phyloP scores from a whole-genome alignment of 1,284 basidiomycete genomes.

The Naganishia sp. region DNA sequence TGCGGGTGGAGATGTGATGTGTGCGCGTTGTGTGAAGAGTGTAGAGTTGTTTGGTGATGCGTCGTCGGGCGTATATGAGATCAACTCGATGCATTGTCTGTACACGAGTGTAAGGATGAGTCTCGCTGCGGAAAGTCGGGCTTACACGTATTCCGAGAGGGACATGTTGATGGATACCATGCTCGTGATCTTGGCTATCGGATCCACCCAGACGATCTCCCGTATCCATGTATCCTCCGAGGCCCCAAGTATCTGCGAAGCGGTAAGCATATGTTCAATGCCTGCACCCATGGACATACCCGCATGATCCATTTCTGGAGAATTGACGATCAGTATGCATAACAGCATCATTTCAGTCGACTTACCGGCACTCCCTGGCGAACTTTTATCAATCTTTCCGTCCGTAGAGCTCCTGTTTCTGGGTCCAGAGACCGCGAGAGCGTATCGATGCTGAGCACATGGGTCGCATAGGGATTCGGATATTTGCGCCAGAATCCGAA shows the following conservation, averaged over 20 bases:
- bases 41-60: conserved; percentile 56
- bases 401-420: conserved; percentile 79
- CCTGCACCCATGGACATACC: conserved; percentile 37
- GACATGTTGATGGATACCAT: conserved; percentile 89
- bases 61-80: conserved; percentile 75
- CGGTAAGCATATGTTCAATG: neutral
- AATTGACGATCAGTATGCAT: neutral
- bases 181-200: conserved; percentile 70
- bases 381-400: conserved; percentile 55
- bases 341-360: neutral
- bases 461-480: conserved; percentile 87
- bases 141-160: conserved; percentile 66
- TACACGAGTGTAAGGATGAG: neutral
- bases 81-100: conserved; percentile 68
- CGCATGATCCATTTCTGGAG: conserved; percentile 51
- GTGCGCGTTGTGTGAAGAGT: conserved; percentile 75
- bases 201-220: conserved; percentile 89
- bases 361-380: conserved; percentile 52
- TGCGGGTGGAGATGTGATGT: conserved; percentile 67
- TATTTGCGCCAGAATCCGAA: conserved; percentile 84
- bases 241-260: conserved; percentile 72
- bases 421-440: conserved; percentile 79
- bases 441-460: conserved; percentile 89
- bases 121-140: conserved; percentile 8
- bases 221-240: conserved; percentile 91